Evolutionary conservation across 805 yeast genomes (phyloP), one percentile per base, ranked within the genome.

Genomic region (Ogataea trehaloabstinens): DNA sequence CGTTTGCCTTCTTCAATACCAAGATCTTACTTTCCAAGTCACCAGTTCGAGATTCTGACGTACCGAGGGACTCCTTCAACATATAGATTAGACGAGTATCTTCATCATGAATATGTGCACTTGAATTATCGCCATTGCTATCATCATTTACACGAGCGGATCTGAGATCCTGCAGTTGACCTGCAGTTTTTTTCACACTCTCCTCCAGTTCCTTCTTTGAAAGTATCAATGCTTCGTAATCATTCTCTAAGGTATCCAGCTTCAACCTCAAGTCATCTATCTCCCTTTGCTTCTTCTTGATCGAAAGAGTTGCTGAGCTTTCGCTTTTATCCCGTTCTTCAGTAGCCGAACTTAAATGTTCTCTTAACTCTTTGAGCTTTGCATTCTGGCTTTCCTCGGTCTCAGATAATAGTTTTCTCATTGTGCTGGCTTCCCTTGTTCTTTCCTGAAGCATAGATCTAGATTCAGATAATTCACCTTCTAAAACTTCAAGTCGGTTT

Each of bases 401-500:
- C 31, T 87, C 95, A 32, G 76, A 60, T 20, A 90, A 55, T 27
- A 87, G 58, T 42, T 85, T 68, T 49, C 95, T 72, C 61, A 89
- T 76, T 0, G 87, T 79, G 1, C 80, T 68, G 0, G 87, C 72
- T 61, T 91, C 98, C 35, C 90, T 70, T 0, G 85, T 78, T 44
- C 95, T 75, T 53, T 89, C 96, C 53, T 82, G 93, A 2, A 90
- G 61, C 60, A 81, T 68, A 22, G 76, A 73, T 39, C 87, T 74
- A 4, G 85, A 68, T 41, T 90, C 97, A 8, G 74, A 67, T n/a
- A 91, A 63, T 54, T 90, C 96, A 40, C 88, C 95, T 49, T 85
- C 89, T 20, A 90, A 58, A 2, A 78, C 74, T 40, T 85, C 89
- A 17, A 76, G 68, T 45, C 76, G 73, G 37, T 69, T 69, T 30